A percentile compares a stretch with the other conserved stretches of the same genome.
These are phyloP conservation scores for Phaeosphaeriaceae sp. DNA, from an alignment of 2,329 filamentous ascomycete genomes.

Conservation along the genomic window DNA sequence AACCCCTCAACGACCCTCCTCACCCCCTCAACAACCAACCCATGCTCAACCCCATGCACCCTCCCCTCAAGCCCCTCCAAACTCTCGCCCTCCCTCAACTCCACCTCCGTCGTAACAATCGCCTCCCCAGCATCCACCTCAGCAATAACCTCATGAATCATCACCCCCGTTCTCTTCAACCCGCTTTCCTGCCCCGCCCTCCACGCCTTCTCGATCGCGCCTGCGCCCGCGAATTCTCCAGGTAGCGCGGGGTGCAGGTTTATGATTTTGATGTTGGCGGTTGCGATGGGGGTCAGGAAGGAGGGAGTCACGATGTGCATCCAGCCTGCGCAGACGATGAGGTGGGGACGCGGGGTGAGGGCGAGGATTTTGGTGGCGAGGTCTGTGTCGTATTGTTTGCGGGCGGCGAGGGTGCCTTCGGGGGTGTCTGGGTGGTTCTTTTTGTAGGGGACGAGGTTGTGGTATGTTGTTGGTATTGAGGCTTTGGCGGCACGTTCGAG, in stretches of 20 bases:
- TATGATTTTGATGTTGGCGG: slow-evolving; percentile 71
- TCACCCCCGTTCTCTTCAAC: slow-evolving; percentile 75
- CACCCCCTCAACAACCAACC: slow-evolving; percentile 78
- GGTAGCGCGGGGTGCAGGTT: slow-evolving; percentile 81
- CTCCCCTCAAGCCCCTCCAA: slow-evolving; percentile 71
- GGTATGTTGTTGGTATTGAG: slow-evolving; percentile 75
- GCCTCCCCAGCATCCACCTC: slow-evolving; percentile 82
- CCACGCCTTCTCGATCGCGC: slow-evolving; percentile 80
- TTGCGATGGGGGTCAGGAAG: slow-evolving; percentile 73
- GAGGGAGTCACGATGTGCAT: slow-evolving; percentile 79
- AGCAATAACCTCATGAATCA: slow-evolving; percentile 80
- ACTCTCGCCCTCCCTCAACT: slow-evolving; percentile 61
- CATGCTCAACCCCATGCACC: slow-evolving; percentile 79
- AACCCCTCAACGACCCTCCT: slow-evolving; percentile 55
- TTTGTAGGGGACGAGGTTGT: slow-evolving; percentile 80
- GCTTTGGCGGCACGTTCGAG: slow-evolving; percentile 66
- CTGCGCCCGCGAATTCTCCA: slow-evolving; percentile 76
- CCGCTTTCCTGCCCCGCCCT: slow-evolving; percentile 73
- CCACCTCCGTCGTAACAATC: slow-evolving; percentile 73
- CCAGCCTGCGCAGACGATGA: slow-evolving; percentile 82
- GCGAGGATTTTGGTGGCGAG: slow-evolving; percentile 71
- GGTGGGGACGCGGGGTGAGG: slow-evolving; percentile 64
- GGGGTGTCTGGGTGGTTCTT: slow-evolving; percentile 60
- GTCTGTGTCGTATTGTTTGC: slow-evolving; percentile 75
- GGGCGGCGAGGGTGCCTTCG: slow-evolving; percentile 58